phyloP scores from a whole-genome alignment of 306 rosid genomes.

The Senna siamea region DNA sequence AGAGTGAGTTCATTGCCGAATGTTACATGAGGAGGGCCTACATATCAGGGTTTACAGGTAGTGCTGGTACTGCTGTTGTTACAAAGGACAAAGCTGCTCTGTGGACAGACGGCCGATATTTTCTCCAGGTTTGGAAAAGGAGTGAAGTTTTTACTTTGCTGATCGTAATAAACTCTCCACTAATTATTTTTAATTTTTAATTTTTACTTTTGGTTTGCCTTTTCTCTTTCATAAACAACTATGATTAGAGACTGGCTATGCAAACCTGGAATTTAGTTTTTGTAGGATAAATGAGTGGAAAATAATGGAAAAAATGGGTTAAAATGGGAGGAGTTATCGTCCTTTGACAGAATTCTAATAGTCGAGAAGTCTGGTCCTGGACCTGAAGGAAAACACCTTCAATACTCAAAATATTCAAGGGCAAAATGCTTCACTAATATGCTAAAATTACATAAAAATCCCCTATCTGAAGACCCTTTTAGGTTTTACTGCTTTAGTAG shows the following conservation, averaged over 20 bases:
- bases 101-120: constrained; percentile 98
- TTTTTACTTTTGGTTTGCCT: background rate
- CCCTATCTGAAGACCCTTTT: background rate
- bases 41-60: constrained; percentile 89
- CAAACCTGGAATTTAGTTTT: background rate
- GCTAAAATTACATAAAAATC: background rate
- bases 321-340: background rate
- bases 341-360: background rate
- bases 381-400: background rate
- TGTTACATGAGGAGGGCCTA: constrained; percentile 83
- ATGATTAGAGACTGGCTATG: constrained; percentile 17
- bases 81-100: constrained; percentile 91
- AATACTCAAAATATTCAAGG: background rate
- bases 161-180: background rate
- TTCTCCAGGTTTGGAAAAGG: constrained; percentile 73
- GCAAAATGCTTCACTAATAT: background rate
- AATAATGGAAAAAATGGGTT: background rate
- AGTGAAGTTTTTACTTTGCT: background rate
- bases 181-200: background rate
- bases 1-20: constrained; percentile 98
- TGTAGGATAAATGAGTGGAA: background rate
- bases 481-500: background rate
- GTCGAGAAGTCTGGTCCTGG: background rate
- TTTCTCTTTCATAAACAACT: background rate
- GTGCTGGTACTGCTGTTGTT: constrained; percentile 94